These are phyloP conservation scores for Cyathus striatus DNA, from an alignment of 768 basidiomycete species.

Conservation along the genomic window DNA sequence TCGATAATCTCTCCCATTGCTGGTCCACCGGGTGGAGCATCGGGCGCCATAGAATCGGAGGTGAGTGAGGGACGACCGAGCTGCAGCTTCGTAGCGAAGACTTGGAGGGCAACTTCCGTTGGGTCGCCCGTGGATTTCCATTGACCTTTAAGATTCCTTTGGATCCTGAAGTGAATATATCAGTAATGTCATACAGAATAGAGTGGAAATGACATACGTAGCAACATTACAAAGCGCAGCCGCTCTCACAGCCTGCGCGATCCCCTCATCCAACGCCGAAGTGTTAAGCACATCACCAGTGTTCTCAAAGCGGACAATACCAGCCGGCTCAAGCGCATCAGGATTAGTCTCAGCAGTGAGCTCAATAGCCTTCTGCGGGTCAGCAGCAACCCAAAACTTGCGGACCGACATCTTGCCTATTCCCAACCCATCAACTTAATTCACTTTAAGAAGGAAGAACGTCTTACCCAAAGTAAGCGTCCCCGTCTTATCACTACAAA, in stretches of 20 bases:
- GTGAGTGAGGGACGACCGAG: conserved; percentile 30
- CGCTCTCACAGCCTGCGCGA: conserved; percentile 22
- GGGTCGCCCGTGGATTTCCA: conserved; percentile 49
- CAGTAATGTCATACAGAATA: not conserved
- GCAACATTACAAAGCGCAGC: conserved; percentile 33
- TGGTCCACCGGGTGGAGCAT: conserved; percentile 10
- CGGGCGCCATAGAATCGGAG: conserved; percentile 13
- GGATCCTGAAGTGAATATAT: conserved; percentile 18
- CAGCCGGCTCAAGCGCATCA: conserved; percentile 26
- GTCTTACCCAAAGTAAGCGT: conserved; percentile 40
- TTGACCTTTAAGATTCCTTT: conserved; percentile 33
- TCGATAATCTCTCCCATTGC: conserved; percentile 22
- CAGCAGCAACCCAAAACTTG: conserved; percentile 31
- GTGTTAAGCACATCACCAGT: conserved; percentile 15
- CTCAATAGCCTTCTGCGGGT: conserved; percentile 15
- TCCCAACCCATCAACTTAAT: not conserved
- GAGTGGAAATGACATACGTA: conserved; percentile 15
- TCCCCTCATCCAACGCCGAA: conserved; percentile 10
- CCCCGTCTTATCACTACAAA: conserved; percentile 66
- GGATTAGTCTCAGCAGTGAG: conserved; percentile 24
- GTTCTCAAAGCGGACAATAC: conserved; percentile 18
- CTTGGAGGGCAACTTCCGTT: conserved; percentile 51
- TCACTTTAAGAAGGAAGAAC: not conserved
- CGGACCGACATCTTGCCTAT: conserved; percentile 36
- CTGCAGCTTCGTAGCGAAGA: conserved; percentile 45